Evolutionary conservation across 371 early-diverging fungal species (phyloP).

Genomic region (Mucor racemosus): DNA sequence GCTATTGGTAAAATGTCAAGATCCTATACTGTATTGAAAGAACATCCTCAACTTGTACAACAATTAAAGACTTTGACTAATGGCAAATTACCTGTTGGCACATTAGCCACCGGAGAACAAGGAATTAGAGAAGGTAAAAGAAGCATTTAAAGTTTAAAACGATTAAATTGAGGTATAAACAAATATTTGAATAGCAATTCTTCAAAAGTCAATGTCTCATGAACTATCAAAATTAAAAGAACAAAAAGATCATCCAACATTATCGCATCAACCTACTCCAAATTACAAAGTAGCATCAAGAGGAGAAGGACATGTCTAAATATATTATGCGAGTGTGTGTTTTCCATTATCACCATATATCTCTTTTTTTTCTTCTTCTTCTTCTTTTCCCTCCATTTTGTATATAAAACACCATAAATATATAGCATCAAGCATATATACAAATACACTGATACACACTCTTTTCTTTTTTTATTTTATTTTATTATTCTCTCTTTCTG

Average conservation of each 20-base stretch:
- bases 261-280: slow-evolving; percentile 21
- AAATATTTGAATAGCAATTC: slow-evolving; percentile 2
- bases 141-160: not conserved
- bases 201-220: slow-evolving; percentile 9
- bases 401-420: slow-evolving; percentile 1
- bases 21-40: slow-evolving; percentile 37
- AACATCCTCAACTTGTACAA: slow-evolving; percentile 41
- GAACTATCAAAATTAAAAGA: slow-evolving; percentile 22
- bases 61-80: slow-evolving; percentile 41
- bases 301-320: slow-evolving; percentile 27
- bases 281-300: slow-evolving; percentile 23
- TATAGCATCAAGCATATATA: slow-evolving; percentile 5
- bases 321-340: not conserved
- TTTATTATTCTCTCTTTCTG: slow-evolving; percentile 4
- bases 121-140: slow-evolving; percentile 41
- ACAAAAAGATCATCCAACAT: slow-evolving; percentile 19
- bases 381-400: not conserved
- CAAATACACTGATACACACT: not conserved
- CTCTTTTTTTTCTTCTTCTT: not conserved
- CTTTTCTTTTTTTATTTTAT: not conserved
- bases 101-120: slow-evolving; percentile 39
- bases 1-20: slow-evolving; percentile 49
- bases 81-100: slow-evolving; percentile 41
- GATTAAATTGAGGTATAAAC: slow-evolving; percentile 7
- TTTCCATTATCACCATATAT: not conserved